These are phyloP conservation scores for Plectranthus barbatus DNA, from an alignment of 257 asterid genomes.

Conservation along the genomic window DNA sequence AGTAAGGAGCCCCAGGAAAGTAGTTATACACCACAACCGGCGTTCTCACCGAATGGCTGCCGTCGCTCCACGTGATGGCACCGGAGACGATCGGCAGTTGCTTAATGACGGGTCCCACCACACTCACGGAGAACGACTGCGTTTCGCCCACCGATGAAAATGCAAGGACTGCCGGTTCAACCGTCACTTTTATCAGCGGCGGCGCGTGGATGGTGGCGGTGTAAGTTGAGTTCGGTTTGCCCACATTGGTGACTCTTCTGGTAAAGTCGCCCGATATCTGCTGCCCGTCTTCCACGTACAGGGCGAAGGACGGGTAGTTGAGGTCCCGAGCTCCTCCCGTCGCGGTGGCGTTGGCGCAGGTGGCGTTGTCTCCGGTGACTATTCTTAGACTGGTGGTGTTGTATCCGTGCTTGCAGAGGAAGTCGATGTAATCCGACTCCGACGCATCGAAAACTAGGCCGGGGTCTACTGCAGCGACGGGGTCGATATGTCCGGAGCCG, in stretches of 20 bases:
- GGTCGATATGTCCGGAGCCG: conserved; percentile 51
- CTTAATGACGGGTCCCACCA: conserved; percentile 31
- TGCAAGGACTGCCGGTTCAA: conserved; percentile 31
- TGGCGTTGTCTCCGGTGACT: conserved; percentile 34
- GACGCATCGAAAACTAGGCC: conserved; percentile 37
- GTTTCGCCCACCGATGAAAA: conserved; percentile 39
- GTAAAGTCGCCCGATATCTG: conserved; percentile 21
- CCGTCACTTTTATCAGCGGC: conserved; percentile 14
- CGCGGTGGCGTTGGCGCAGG: conserved; percentile 7
- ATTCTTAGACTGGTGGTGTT: conserved; percentile 25
- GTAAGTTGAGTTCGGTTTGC: conserved; percentile 30
- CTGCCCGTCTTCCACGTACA: conserved; percentile 33
- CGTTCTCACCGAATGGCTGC: conserved; percentile 27
- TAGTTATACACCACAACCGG: conserved; percentile 40
- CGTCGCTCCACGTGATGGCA: conserved; percentile 36
- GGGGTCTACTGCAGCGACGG: conserved; percentile 29
- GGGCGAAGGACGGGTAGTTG: conserved; percentile 42
- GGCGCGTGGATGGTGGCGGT: conserved; percentile 8
- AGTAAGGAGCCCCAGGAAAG: conserved; percentile 21
- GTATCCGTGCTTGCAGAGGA: conserved; percentile 53
- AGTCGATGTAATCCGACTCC: conserved; percentile 27
- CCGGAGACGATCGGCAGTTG: conserved; percentile 47
- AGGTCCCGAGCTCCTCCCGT: conserved; percentile 40
- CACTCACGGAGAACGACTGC: conserved; percentile 26
- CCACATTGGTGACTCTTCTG: conserved; percentile 37